These are phyloP conservation scores for Colletotrichum viniferum DNA, from an alignment of 2,329 filamentous ascomycete species.

Conservation along the genomic window DNA sequence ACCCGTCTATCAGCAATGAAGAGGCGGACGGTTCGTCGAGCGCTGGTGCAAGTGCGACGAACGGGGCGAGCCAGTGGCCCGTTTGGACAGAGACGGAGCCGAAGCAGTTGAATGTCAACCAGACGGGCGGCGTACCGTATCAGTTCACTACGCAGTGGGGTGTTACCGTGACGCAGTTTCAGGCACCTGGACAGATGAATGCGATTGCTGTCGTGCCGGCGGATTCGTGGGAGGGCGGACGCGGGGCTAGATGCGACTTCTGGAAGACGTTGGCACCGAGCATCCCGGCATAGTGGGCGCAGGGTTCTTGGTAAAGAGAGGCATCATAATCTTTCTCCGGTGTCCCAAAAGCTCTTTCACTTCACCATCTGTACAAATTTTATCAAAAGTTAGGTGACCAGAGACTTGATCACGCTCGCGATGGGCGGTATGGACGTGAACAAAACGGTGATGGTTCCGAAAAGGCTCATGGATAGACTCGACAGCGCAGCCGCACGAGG, in stretches of 20 bases:
- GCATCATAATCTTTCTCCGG: too few relatives aligned
- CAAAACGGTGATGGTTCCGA: conserved; percentile 62
- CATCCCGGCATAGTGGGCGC: background rate
- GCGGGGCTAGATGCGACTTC: conserved; percentile 49
- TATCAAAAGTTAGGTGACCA: conserved; percentile 34
- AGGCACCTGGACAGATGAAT: conserved; percentile 35
- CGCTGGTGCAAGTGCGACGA: conserved; percentile 23
- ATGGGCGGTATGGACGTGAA: conserved; percentile 62
- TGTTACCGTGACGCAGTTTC: conserved; percentile 27
- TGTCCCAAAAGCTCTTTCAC: background rate
- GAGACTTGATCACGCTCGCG: conserved; percentile 48
- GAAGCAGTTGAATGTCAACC: conserved; percentile 49
- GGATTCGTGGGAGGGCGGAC: conserved; percentile 50
- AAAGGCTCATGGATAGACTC: conserved; percentile 64
- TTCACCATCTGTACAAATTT: background rate
- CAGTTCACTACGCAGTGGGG: conserved; percentile 12
- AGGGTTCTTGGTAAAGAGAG: too few relatives aligned
- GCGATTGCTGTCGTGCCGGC: conserved; percentile 45
- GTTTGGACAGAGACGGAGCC: conserved; percentile 34
- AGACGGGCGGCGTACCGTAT: conserved; percentile 43
- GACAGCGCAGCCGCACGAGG: conserved; percentile 63
- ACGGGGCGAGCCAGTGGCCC: conserved; percentile 33
- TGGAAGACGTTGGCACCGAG: conserved; percentile 34
- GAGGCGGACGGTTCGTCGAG: conserved; percentile 30
- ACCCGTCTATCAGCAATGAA: conserved; percentile 40